Base-by-base conservation (phyloP, 2,329 filamentous ascomycete genomes). In the Neofusicoccum ribis region DNA sequence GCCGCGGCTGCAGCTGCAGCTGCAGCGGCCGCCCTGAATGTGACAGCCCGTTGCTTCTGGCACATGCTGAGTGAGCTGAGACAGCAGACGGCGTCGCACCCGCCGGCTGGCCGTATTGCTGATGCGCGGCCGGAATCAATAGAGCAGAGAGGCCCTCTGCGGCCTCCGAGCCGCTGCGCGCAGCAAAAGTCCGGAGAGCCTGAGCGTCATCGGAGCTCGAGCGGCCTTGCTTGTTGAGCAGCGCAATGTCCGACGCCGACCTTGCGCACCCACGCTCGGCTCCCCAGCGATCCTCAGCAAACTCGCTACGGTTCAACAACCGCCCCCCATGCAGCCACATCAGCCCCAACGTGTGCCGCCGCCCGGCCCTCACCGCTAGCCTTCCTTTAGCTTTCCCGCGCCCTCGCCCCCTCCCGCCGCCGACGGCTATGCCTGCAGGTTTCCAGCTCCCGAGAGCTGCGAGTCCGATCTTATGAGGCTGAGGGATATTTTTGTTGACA, bases 271-370 rank as follows among this genome's bases (percentile, higher is more conserved):
- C 47, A 51, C 46, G 23, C 59, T 51, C 59, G 59, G 59, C 59
- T 62, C 59, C 59, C 59, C 59, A 62, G 59, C 59, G 59, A 62
- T 62, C 59, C 59, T 62, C 59, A 50, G 39, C 59, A 62, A 51
- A 41, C 41, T 47, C 17, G 56, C 56, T 37, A 15, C 56, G 43
- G 59, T 62, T 62, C 56, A 60, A 60, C 59, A 51, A 62, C 44
- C 44, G 59, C 31, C 20, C 44, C 59, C 59, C 59, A 34, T 62
- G 44, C 46, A 51, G 59, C 59, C 58, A 44, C 44, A 62, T 62
- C 58, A 62, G 58, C 58, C 59, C 59, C 59, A 62, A 62, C 59
- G 47, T 62, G 27, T 23, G 59, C 44, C 59, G 59, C 59, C 34
- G 37, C 59, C 46, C 59, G 59, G 59, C 37, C 59, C 59, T 62